phyloP scores from a whole-genome alignment of 2,329 filamentous ascomycete species.

The Mycogone perniciosa region DNA sequence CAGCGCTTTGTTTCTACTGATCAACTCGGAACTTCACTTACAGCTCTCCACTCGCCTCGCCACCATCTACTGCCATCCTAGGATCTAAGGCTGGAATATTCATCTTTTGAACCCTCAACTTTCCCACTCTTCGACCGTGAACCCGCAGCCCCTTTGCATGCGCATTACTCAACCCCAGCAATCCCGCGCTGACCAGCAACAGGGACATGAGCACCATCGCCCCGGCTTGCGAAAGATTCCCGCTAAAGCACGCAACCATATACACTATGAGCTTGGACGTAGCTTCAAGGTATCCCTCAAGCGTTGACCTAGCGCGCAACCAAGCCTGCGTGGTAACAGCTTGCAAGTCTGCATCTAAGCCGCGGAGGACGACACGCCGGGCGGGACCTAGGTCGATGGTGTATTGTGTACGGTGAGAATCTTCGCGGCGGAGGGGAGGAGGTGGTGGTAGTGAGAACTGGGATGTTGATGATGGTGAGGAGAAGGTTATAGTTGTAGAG shows the following conservation, averaged over 20 bases:
- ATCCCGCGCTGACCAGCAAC: constrained; percentile 44
- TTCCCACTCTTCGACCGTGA: constrained; percentile 36
- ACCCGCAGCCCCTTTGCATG: constrained; percentile 42
- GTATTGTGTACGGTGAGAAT: constrained; percentile 34
- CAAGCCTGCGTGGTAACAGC: constrained; percentile 53
- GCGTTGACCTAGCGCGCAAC: constrained; percentile 44
- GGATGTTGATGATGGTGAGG: not conserved
- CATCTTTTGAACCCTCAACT: constrained; percentile 6
- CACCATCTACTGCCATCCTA: constrained; percentile 5
- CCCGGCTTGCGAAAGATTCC: constrained; percentile 48
- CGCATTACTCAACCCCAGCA: constrained; percentile 50
- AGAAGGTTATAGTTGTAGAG: not conserved
- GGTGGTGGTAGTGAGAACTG: not conserved
- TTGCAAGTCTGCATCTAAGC: constrained; percentile 49
- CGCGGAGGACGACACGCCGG: constrained; percentile 46
- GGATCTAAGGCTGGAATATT: constrained; percentile 8
- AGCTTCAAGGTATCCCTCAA: constrained; percentile 47
- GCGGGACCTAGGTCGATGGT: constrained; percentile 47
- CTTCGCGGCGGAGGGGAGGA: not conserved
- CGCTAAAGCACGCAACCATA: constrained; percentile 47
- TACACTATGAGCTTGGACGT: constrained; percentile 53
- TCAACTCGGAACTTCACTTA: not conserved
- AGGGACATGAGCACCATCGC: constrained; percentile 45
- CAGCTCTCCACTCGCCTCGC: not conserved
- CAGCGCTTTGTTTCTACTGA: too few relatives aligned